phyloP scores from a whole-genome alignment of 495 filamentous ascomycete species.

The Neurospora cerealis region DNA sequence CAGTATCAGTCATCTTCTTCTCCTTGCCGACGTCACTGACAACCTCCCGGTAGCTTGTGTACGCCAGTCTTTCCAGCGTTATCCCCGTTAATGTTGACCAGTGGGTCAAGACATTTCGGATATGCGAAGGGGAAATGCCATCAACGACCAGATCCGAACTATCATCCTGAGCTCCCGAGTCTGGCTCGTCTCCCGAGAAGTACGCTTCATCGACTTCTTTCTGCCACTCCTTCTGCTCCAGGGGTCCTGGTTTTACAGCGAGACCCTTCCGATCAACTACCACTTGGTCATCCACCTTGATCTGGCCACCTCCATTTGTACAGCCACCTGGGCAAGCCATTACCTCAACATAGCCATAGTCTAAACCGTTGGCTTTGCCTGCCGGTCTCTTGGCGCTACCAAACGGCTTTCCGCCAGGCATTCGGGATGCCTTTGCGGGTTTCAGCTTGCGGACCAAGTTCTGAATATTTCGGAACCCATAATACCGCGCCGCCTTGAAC shows the following conservation, averaged over 20 bases:
- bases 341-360: constrained; percentile 89
- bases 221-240: constrained; percentile 81
- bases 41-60: constrained; percentile 82
- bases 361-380: constrained; percentile 34
- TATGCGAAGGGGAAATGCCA: constrained; percentile 45
- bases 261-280: constrained; percentile 34
- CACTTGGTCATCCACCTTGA: constrained; percentile 71
- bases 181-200: constrained; percentile 65
- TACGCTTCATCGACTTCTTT: constrained; percentile 86
- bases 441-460: constrained; percentile 87
- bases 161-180: constrained; percentile 15
- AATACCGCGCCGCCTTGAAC: constrained; percentile 80
- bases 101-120: constrained; percentile 51
- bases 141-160: constrained; percentile 34
- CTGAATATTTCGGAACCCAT: constrained; percentile 96
- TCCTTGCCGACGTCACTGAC: constrained; percentile 87
- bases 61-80: constrained; percentile 59
- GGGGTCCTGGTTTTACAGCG: constrained; percentile 47
- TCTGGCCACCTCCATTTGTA: constrained; percentile 93
- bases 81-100: constrained; percentile 68
- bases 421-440: constrained; percentile 59
- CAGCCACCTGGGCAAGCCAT: constrained; percentile 98
- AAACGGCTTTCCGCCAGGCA: constrained; percentile 58
- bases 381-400: constrained; percentile 37
- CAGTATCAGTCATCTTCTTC: constrained; percentile 54